A percentile compares a stretch with the other conserved stretches of the same genome.
Conservation (phyloP, 129 eudicot genomes). For the Escallonia rubra region DNA sequence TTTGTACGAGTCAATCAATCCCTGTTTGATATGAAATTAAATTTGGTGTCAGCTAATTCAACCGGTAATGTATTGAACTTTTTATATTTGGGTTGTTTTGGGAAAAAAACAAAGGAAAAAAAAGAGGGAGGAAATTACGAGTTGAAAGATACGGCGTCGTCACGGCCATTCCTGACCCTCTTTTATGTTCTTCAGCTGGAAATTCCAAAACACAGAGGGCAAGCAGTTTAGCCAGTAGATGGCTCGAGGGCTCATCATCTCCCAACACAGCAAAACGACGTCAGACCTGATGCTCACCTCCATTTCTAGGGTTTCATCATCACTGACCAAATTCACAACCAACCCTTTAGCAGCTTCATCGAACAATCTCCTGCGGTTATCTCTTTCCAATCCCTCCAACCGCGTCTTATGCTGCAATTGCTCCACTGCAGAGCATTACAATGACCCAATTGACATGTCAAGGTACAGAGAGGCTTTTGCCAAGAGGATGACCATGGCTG, state of each 20-base stretch:
- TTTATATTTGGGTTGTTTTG: too few species aligned
- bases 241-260: conserved; percentile 32
- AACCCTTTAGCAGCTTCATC: conserved; percentile 7
- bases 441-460: conserved; percentile 23
- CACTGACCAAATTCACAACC: conserved; percentile 1
- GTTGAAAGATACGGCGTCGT: too few species aligned
- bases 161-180: too few species aligned
- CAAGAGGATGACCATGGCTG: conserved; percentile 65
- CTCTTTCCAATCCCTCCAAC: neutral
- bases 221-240: conserved; percentile 1
- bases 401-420: conserved; percentile 30
- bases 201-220: too few species aligned
- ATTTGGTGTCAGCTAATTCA: too few species aligned
- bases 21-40: too few species aligned
- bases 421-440: conserved; percentile 9
- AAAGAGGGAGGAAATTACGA: too few species aligned
- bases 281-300: conserved; percentile 25
- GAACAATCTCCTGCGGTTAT: neutral
- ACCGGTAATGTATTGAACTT: too few species aligned
- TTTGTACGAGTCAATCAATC: too few species aligned
- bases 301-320: conserved; percentile 20
- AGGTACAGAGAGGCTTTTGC: conserved; percentile 46
- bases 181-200: too few species aligned
- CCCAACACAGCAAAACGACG: conserved; percentile 18
- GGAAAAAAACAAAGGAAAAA: too few species aligned